These are phyloP conservation scores for Cladorrhinum sp. DNA, from an alignment of 2,329 filamentous ascomycete genomes.

Conservation along the genomic window DNA sequence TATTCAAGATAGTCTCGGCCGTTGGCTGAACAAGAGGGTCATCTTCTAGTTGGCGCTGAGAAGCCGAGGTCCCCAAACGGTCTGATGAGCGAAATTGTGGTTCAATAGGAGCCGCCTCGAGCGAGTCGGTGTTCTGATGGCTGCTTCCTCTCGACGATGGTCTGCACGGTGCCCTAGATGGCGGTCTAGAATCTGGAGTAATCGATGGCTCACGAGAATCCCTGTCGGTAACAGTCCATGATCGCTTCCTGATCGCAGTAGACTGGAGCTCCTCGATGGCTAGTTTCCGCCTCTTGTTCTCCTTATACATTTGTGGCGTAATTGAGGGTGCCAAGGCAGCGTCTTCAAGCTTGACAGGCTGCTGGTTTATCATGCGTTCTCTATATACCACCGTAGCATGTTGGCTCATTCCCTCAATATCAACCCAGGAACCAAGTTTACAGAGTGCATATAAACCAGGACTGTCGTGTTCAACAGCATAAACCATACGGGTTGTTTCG, in stretches of 20 bases:
- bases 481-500: slow-evolving; percentile 52
- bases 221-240: slow-evolving; percentile 40
- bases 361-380: slow-evolving; percentile 30
- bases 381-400: slow-evolving; percentile 47
- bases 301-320: slow-evolving; percentile 47
- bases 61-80: background rate
- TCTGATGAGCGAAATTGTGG: background rate
- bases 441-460: slow-evolving; percentile 64
- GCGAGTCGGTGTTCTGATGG: background rate
- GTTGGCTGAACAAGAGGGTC: slow-evolving; percentile 38
- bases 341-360: slow-evolving; percentile 13
- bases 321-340: slow-evolving; percentile 32
- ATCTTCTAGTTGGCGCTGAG: slow-evolving; percentile 16
- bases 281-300: slow-evolving; percentile 53
- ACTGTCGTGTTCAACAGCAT: slow-evolving; percentile 64
- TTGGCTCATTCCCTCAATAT: slow-evolving; percentile 51
- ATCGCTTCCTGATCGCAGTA: slow-evolving; percentile 51
- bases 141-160: background rate
- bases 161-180: slow-evolving; percentile 1
- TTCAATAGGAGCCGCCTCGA: background rate
- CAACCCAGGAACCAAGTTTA: slow-evolving; percentile 65
- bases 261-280: slow-evolving; percentile 64
- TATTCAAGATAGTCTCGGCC: slow-evolving; percentile 54
- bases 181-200: slow-evolving; percentile 7
- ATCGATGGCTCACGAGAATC: slow-evolving; percentile 23